Evolutionary conservation across 2,329 filamentous ascomycete genomes (phyloP).

Genomic region (Incumbomyces delicatus): DNA sequence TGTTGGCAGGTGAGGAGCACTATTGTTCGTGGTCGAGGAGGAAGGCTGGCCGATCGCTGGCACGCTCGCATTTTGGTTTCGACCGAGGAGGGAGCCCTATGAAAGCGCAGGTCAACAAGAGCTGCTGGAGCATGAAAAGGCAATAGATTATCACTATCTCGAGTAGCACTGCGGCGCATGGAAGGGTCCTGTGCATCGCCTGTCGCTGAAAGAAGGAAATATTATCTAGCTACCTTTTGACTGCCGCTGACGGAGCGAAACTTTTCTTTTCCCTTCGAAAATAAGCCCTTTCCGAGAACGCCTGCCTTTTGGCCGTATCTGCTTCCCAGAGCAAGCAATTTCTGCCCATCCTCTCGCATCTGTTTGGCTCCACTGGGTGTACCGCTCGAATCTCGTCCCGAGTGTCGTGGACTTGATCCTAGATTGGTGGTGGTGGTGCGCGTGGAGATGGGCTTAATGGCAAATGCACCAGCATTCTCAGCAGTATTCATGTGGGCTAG

Average conservation of each 20-base stretch:
- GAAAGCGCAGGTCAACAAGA: conserved; percentile 16
- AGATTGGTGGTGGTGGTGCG: background rate
- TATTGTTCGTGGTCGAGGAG: conserved; percentile 4
- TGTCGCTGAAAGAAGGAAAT: conserved; percentile 27
- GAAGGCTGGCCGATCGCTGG: conserved; percentile 7
- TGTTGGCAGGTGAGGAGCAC: conserved; percentile 4
- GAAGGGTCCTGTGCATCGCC: background rate
- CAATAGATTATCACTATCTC: conserved; percentile 8
- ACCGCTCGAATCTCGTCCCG: conserved; percentile 14
- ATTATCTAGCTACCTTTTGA: conserved; percentile 81
- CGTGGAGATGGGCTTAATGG: conserved; percentile 3
- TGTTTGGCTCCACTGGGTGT: conserved; percentile 33
- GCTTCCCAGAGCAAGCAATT: conserved; percentile 74
- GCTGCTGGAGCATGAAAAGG: conserved; percentile 6
- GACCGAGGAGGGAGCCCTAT: conserved; percentile 13
- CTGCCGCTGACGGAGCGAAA: conserved; percentile 55
- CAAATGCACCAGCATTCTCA: conserved; percentile 40
- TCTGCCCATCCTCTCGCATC: conserved; percentile 77
- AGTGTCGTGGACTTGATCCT: conserved; percentile 10
- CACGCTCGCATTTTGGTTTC: conserved; percentile 11
- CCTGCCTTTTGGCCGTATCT: conserved; percentile 57
- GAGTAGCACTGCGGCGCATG: background rate
- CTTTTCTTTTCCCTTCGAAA: conserved; percentile 84
- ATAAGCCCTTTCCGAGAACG: conserved; percentile 79
- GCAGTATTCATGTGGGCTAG: conserved; percentile 34